phyloP scores from a whole-genome alignment of 768 basidiomycete species.

The Leucogyrophana mollusca region DNA sequence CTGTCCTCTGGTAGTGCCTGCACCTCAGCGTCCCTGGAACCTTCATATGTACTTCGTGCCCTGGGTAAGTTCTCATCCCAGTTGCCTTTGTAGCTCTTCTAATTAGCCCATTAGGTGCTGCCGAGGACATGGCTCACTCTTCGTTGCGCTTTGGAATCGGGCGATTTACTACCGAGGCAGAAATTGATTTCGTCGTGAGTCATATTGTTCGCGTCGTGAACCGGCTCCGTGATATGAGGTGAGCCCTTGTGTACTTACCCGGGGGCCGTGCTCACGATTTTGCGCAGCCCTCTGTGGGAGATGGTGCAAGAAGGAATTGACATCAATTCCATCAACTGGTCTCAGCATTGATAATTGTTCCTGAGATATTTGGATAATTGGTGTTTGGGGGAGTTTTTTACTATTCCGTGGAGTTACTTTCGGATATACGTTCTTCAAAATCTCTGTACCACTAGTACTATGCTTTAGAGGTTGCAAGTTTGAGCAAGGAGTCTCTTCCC shows the following conservation, averaged over 20 bases:
- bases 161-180: conserved; percentile 95
- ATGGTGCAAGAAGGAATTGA: conserved; percentile 99
- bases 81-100: neutral
- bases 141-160: conserved; percentile 97
- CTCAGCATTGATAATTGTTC: conserved; percentile 45
- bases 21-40: conserved; percentile 96
- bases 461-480: too few species aligned
- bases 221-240: conserved; percentile 92
- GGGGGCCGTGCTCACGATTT: conserved; percentile 9
- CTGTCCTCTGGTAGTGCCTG: conserved; percentile 98
- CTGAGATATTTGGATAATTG: neutral
- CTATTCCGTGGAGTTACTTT: conserved; percentile 10
- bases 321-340: conserved; percentile 93
- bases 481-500: too few species aligned
- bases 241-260: conserved; percentile 15
- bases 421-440: conserved; percentile 13
- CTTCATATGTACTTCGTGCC: conserved; percentile 96
- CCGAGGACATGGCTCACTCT: conserved; percentile 99
- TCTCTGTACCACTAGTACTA: neutral
- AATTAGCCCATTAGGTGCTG: conserved; percentile 57
- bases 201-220: conserved; percentile 88
- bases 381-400: conserved; percentile 4
- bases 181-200: conserved; percentile 90
- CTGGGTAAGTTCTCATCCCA: conserved; percentile 53
- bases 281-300: conserved; percentile 88